A percentile compares a stretch with the other conserved stretches of the same genome.
Conservation (phyloP, 2,329 filamentous ascomycete species). For the Westerdykella aurantiaca region DNA sequence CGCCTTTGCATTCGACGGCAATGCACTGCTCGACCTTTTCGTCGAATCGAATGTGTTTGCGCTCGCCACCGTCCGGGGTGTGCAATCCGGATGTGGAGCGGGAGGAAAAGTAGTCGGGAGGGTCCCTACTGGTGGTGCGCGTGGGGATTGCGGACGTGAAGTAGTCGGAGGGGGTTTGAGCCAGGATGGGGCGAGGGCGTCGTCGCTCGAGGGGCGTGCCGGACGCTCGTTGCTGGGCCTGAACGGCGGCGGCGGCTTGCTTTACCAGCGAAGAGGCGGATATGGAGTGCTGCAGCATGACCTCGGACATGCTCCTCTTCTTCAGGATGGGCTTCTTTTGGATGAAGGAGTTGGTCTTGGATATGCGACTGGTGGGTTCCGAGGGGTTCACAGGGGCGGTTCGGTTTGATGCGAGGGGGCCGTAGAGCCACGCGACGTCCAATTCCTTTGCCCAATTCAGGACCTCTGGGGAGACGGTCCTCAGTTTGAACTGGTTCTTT, state of each 20-base stretch:
- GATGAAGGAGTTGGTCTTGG: slow-evolving; percentile 61
- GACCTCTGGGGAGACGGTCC: slow-evolving; percentile 83
- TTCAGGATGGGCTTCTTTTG: slow-evolving; percentile 91
- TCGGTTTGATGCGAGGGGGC: slow-evolving; percentile 64
- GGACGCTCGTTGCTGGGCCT: slow-evolving; percentile 72
- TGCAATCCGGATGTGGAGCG: slow-evolving; percentile 64
- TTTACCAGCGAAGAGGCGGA: slow-evolving; percentile 85
- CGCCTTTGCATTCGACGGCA: slow-evolving; percentile 79
- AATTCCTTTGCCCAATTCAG: slow-evolving; percentile 98
- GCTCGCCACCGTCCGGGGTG: slow-evolving; percentile 57
- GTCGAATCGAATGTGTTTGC: slow-evolving; percentile 92
- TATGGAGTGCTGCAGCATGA: slow-evolving; percentile 84
- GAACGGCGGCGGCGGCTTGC: slow-evolving; percentile 78
- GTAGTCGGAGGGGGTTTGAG: slow-evolving; percentile 64
- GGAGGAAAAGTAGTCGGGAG: slow-evolving; percentile 60
- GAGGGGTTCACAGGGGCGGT: slow-evolving; percentile 45
- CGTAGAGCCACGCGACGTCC: slow-evolving; percentile 96
- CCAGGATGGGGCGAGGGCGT: slow-evolving; percentile 52
- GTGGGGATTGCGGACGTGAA: slow-evolving; percentile 60
- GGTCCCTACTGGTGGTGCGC: slow-evolving; percentile 56
- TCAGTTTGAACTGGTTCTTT: slow-evolving; percentile 80
- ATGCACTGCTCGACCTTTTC: slow-evolving; percentile 95
- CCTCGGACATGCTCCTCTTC: slow-evolving; percentile 92
- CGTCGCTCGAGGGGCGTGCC: slow-evolving; percentile 39
- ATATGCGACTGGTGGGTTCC: slow-evolving; percentile 51